These are phyloP conservation scores for Ustilago curta DNA, from an alignment of 1,284 basidiomycete genomes.

Conservation along the genomic window DNA sequence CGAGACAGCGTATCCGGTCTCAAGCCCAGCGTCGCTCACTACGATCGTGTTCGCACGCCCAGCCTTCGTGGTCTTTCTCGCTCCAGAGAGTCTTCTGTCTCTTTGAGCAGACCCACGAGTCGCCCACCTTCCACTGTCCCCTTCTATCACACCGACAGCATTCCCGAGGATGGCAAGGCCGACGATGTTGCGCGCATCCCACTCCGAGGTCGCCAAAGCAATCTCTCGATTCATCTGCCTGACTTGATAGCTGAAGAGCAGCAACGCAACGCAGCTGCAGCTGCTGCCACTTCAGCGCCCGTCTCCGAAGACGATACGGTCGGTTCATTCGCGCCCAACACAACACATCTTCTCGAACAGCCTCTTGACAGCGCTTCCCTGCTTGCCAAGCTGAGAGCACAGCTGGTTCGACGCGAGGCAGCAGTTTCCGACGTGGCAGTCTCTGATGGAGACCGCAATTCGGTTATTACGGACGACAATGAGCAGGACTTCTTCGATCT, in stretches of 20 bases:
- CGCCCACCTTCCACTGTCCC: conserved; percentile 47
- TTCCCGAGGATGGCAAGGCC: conserved; percentile 40
- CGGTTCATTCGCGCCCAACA: conserved; percentile 22
- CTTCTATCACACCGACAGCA: conserved; percentile 37
- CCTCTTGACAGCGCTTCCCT: conserved; percentile 45
- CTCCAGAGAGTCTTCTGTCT: conserved; percentile 54
- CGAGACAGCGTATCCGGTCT: conserved; percentile 48
- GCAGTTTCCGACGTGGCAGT: conserved; percentile 38
- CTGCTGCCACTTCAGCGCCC: conserved; percentile 3
- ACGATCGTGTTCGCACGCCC: conserved; percentile 59
- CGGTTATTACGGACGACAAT: conserved; percentile 34
- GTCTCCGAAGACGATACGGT: conserved; percentile 8
- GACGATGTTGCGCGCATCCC: conserved; percentile 17
- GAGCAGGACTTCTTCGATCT: conserved; percentile 59
- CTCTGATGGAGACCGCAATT: conserved; percentile 36
- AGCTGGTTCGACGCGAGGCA: conserved; percentile 44
- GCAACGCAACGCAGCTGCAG: conserved; percentile 42
- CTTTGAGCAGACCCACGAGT: conserved; percentile 44
- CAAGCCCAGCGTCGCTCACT: conserved; percentile 56
- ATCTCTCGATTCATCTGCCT: conserved; percentile 40
- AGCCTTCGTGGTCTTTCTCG: conserved; percentile 55
- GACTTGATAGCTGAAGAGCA: conserved; percentile 49
- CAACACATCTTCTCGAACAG: conserved; percentile 33
- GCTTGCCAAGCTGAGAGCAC: conserved; percentile 44
- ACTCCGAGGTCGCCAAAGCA: conserved; percentile 43